Percentiles rank a stretch among this genome's conserved stretches.
phyloP scores from a whole-genome alignment of 805 yeast species.

The Kluyveromyces aestuarii region DNA sequence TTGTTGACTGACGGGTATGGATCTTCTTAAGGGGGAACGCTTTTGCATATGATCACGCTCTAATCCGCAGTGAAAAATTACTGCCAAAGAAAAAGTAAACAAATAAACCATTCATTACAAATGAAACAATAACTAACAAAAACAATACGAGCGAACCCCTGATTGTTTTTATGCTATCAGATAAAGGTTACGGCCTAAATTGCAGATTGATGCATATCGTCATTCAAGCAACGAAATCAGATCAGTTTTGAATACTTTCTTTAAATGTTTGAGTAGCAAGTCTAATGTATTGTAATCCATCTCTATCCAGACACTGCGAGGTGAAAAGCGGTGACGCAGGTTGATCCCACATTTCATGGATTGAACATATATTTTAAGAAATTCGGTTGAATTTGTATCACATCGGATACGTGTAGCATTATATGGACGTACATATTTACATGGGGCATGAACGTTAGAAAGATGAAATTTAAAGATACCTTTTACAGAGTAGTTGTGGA shows the following conservation, averaged over 20 bases:
- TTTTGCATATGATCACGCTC: background rate
- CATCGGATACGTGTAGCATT: background rate
- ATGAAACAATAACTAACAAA: background rate
- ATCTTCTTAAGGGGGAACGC: background rate
- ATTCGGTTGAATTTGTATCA: background rate
- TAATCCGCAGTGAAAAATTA: background rate
- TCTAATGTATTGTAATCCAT: too few relatives aligned
- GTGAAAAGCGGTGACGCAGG: too few relatives aligned
- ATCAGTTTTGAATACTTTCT: too few relatives aligned
- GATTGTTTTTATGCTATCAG: too few relatives aligned
- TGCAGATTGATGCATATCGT: too few relatives aligned
- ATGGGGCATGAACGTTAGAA: background rate
- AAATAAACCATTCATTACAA: background rate
- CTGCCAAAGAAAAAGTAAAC: background rate
- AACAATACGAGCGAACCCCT: too few relatives aligned
- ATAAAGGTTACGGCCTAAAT: too few relatives aligned
- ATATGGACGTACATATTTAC: background rate
- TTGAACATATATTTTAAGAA: background rate
- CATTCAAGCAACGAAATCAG: too few relatives aligned
- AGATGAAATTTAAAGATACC: background rate
- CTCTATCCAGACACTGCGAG: too few relatives aligned
- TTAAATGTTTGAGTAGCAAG: too few relatives aligned
- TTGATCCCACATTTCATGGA: too few relatives aligned
- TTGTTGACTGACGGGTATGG: background rate
- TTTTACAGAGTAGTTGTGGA: background rate